Conservation (phyloP, 1,284 basidiomycete species). For the Lentinula novae-zelandiae region DNA sequence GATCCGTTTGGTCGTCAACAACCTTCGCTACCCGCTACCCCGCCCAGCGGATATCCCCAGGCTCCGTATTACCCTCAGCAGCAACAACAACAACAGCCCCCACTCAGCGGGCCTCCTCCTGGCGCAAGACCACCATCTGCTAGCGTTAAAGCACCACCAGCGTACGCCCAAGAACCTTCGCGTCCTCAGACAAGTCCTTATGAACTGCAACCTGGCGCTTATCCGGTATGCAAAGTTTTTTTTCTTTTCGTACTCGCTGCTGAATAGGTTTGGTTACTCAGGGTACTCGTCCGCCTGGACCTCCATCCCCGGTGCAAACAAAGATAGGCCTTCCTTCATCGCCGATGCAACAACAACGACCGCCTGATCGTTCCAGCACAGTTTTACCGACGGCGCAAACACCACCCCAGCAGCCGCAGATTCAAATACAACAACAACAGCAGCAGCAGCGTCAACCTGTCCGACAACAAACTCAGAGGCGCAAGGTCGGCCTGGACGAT, state of each 20-base stretch:
- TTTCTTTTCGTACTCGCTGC: neutral
- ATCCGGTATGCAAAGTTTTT: neutral
- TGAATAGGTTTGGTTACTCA: neutral
- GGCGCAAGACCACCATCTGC: constrained; percentile 42
- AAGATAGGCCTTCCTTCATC: constrained; percentile 15
- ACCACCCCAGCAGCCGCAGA: neutral
- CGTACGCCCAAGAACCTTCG: constrained; percentile 29
- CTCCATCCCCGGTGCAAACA: constrained; percentile 25
- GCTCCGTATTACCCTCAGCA: constrained; percentile 34
- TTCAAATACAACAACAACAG: neutral
- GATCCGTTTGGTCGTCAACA: constrained; percentile 34
- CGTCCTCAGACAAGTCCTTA: constrained; percentile 24
- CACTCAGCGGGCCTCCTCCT: constrained; percentile 24
- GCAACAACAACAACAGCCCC: constrained; percentile 21
- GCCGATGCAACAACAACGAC: constrained; percentile 7
- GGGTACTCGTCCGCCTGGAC: constrained; percentile 13
- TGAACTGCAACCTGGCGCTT: constrained; percentile 3
- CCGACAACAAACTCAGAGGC: constrained; percentile 48
- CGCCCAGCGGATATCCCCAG: constrained; percentile 35
- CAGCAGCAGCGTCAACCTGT: constrained; percentile 23
- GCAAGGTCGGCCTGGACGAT: constrained; percentile 95
- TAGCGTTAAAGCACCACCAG: constrained; percentile 34
- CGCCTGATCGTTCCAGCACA: constrained; percentile 13
- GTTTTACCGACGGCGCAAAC: constrained; percentile 2
- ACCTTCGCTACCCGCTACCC: constrained; percentile 18